A percentile compares a stretch with the other conserved stretches of the same genome.
Evolutionary conservation across 148 eudicot species (phyloP).

Genomic region (Rhododendron ovatum): DNA sequence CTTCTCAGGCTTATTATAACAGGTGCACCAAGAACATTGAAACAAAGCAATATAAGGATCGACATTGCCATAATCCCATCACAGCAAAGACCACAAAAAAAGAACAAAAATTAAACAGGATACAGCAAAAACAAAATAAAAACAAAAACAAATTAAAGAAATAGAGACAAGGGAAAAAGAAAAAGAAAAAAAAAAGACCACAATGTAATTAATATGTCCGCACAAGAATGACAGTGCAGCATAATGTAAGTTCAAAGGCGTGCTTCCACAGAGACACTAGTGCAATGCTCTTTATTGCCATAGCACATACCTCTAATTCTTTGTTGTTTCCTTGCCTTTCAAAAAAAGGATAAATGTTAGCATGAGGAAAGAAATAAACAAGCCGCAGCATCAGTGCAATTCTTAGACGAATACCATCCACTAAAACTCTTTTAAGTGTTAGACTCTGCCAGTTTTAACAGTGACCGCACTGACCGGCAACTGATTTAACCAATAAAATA

Average conservation of each 20-base stretch:
- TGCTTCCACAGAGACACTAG: neutral
- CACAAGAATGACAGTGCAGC: neutral
- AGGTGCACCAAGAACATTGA: neutral
- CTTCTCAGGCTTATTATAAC: slow-evolving; percentile 6
- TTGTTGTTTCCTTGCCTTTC: neutral
- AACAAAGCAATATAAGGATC: neutral
- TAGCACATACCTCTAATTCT: neutral
- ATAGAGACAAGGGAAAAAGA: neutral
- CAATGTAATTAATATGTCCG: neutral
- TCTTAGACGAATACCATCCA: neutral
- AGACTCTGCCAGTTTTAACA: too few relatives aligned
- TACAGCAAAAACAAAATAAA: too few relatives aligned
- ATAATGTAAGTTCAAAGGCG: neutral
- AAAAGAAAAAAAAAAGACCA: neutral
- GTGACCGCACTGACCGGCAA: neutral
- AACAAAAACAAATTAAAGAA: neutral
- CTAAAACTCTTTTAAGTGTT: neutral
- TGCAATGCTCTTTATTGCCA: neutral
- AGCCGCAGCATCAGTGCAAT: neutral
- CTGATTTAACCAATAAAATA: neutral
- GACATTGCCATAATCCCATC: neutral
- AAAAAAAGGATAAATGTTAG: neutral
- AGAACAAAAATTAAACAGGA: neutral
- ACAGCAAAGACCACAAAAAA: neutral
- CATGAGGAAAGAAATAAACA: neutral